phyloP scores from a whole-genome alignment of 139 green algal species.

The Ettlia oleoabundans region DNA sequence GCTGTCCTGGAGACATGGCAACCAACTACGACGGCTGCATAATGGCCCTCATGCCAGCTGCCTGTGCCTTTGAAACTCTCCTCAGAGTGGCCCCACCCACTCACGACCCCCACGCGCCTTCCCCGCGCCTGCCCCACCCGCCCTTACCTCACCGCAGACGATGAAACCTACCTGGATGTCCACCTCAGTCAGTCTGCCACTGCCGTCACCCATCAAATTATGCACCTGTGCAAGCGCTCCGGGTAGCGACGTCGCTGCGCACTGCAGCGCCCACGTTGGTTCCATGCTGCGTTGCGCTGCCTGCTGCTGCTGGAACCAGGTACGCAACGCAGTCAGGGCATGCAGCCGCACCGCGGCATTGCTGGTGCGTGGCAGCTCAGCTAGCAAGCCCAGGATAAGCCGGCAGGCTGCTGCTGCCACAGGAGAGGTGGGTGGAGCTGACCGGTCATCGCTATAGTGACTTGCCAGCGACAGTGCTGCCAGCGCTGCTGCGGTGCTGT shows the following conservation, averaged over 20 bases:
- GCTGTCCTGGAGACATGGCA: too few relatives aligned
- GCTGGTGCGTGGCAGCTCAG: slow-evolving; percentile 9
- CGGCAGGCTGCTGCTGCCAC: slow-evolving; percentile 5
- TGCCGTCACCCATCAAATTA: slow-evolving; percentile 8
- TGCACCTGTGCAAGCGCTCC: slow-evolving; percentile 9
- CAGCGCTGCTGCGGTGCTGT: slow-evolving; percentile 13
- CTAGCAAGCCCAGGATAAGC: slow-evolving; percentile 23
- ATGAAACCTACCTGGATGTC: slow-evolving; percentile 27
- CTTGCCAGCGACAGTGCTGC: neutral
- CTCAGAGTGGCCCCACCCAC: too few relatives aligned
- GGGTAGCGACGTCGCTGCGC: slow-evolving; percentile 20
- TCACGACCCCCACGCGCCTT: too few relatives aligned
- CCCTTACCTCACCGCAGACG: neutral
- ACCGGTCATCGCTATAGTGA: too few relatives aligned
- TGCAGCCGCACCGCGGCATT: neutral
- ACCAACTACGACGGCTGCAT: too few relatives aligned
- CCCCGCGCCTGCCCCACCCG: too few relatives aligned
- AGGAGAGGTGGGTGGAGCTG: neutral
- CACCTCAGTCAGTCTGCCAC: neutral
- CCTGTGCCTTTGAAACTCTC: too few relatives aligned
- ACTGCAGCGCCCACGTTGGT: slow-evolving; percentile 22
- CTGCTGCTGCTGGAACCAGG: slow-evolving; percentile 28
- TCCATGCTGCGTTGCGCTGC: neutral
- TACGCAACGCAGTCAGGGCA: neutral
- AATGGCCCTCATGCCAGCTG: too few relatives aligned